A percentile compares a stretch with the other conserved stretches of the same genome.
Evolutionary conservation across 306 rosid genomes (phyloP).

Genomic region (Astragalus membranaceus): DNA sequence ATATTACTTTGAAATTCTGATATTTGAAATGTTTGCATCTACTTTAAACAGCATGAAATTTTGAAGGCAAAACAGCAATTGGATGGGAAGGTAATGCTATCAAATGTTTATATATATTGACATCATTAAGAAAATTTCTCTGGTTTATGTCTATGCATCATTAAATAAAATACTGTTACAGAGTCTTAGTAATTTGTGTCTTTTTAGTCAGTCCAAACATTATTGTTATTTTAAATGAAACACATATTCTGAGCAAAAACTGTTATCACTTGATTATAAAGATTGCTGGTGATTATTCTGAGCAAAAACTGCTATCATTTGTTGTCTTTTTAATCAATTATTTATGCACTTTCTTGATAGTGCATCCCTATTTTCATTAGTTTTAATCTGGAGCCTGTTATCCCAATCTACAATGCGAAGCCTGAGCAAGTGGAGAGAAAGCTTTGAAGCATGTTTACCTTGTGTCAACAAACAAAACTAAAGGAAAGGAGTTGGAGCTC

Average conservation of each 20-base stretch:
- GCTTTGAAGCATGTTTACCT: conserved; percentile 65
- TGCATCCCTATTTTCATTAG: too few relatives aligned
- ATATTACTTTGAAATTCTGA: conserved; percentile 26
- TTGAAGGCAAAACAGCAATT: conserved; percentile 61
- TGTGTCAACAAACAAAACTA: conserved; percentile 48
- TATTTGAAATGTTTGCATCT: conserved; percentile 11
- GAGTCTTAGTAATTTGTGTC: conserved; percentile 12
- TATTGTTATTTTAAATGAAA: background rate
- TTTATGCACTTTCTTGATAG: too few relatives aligned
- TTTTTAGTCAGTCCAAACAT: background rate
- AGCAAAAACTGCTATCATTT: too few relatives aligned
- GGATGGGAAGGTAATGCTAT: conserved; percentile 68
- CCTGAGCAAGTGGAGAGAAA: conserved; percentile 86
- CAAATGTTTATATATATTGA: conserved; percentile 15
- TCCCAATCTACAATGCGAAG: conserved; percentile 51
- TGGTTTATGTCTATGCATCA: background rate
- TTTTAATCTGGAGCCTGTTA: conserved; percentile 71
- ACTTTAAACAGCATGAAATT: conserved; percentile 61
- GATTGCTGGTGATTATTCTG: too few relatives aligned
- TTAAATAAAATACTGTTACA: background rate
- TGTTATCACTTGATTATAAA: background rate
- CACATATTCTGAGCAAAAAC: background rate
- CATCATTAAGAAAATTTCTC: background rate
- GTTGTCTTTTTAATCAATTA: too few relatives aligned
- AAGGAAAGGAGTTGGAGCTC: conserved; percentile 80